phyloP scores from a whole-genome alignment of 192 early-diverging fungal genomes.

The Podila horticola region DNA sequence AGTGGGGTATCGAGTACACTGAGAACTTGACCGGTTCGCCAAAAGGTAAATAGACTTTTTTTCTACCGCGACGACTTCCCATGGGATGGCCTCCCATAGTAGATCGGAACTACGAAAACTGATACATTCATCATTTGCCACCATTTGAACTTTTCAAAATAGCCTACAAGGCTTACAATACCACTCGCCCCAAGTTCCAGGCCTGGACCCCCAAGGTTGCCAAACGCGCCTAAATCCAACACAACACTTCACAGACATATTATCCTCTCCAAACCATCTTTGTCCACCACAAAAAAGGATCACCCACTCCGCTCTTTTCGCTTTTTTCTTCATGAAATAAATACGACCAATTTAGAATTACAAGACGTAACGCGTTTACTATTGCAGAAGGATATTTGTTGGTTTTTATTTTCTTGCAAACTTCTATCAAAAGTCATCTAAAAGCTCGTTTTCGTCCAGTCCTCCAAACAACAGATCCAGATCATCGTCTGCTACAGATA shows the following conservation, averaged over 20 bases:
- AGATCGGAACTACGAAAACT: constrained; percentile 26
- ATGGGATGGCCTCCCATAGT: too few species aligned
- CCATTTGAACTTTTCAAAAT: not conserved
- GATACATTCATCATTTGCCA: not conserved
- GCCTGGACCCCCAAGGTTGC: constrained; percentile 66
- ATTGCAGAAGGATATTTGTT: not conserved
- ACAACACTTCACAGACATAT: too few species aligned
- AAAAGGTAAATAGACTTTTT: too few species aligned
- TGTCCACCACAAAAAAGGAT: too few species aligned
- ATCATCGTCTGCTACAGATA: constrained; percentile 18
- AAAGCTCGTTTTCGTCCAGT: constrained; percentile 29
- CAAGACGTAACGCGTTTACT: too few species aligned
- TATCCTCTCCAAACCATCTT: too few species aligned
- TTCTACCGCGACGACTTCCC: too few species aligned
- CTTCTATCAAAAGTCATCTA: constrained; percentile 1
- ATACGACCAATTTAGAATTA: too few species aligned
- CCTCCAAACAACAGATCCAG: constrained; percentile 36
- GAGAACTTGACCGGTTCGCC: constrained; percentile 55
- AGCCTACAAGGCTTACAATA: constrained; percentile 69
- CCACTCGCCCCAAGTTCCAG: constrained; percentile 62
- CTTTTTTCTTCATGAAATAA: too few species aligned
- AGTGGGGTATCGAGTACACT: constrained; percentile 39
- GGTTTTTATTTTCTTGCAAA: not conserved
- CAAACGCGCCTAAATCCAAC: constrained; percentile 29
- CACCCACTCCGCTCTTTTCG: too few species aligned